Base-by-base conservation (phyloP, 2,329 filamentous ascomycete genomes). In the Moelleriella libera region DNA sequence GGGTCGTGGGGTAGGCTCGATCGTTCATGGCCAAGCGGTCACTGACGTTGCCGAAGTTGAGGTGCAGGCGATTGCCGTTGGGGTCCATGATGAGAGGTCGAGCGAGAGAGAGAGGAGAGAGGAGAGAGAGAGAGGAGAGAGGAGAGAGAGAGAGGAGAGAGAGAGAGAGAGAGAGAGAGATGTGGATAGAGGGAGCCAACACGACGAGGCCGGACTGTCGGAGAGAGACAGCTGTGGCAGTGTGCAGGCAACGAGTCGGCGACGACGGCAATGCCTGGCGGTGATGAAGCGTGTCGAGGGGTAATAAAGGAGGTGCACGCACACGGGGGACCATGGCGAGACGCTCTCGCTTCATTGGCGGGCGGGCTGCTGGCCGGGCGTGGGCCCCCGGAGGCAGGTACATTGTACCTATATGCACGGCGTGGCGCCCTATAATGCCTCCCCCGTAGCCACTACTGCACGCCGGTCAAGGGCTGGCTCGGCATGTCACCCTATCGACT, bases 1-100 rank as follows among this genome's bases (percentile, higher is more conserved):
- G 90, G 8, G 90, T 96, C 47, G 90, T 88, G 56, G 84, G 85
- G 72, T 86, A 88, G 55, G 80, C 72, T 62, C 83, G 75, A 63
- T 83, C 83, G 63, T 72, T 75, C 58, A 65, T 58, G 48, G 77
- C 66, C 51, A 80, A 75, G 58, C 80, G 78, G 57, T 82, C 77
- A 64, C 78, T 80, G 21, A 21, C 21, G 65, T 76, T 82, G 60
- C 71, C 74, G 56, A 82, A 78, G 65, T 83, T 83, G 60, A 85
- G 74, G 60, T 77, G 74, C 48, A 84, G 72, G 49, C 77, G 75
- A 54, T 78, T 77, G 59, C 80, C 80, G 65, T 70, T 70, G 56
- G 66, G 63, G 57, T 74, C 72, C 72, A 78, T 76, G 40, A 41
- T 41, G 40, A 29, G 40, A 29, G 42, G 42, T 11, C 42, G 28